A percentile compares a stretch with the other conserved stretches of the same genome.
These are phyloP conservation scores for Leccinum rimulosum DNA, from an alignment of 768 basidiomycete genomes.

Conservation along the genomic window DNA sequence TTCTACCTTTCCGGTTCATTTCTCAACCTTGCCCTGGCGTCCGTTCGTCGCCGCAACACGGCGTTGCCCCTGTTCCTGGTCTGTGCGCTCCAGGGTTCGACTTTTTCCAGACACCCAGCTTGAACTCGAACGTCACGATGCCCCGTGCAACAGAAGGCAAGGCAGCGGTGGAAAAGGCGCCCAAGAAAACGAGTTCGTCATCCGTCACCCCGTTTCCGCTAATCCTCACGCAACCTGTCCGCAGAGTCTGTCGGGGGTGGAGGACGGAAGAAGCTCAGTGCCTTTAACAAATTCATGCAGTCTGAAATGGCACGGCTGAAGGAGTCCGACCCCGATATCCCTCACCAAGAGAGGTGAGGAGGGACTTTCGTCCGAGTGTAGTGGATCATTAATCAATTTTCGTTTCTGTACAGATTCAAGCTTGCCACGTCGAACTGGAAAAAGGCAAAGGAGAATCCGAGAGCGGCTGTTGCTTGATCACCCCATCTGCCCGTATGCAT, in stretches of 20 bases:
- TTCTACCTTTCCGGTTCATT: constrained; percentile 1
- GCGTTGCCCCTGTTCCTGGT: constrained; percentile 32
- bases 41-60: constrained; percentile 5
- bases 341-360: constrained; percentile 68
- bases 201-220: constrained; percentile 12
- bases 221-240: constrained; percentile 23
- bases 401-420: constrained; percentile 53
- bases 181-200: constrained; percentile 54
- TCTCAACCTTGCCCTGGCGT: constrained; percentile 4
- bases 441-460: constrained; percentile 65
- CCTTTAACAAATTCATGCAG: constrained; percentile 82
- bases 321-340: constrained; percentile 67
- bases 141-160: constrained; percentile 40
- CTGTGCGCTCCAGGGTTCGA: constrained; percentile 24
- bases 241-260: constrained; percentile 52
- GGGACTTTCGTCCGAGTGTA: not conserved
- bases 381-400: not conserved
- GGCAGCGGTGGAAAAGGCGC: constrained; percentile 42
- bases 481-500: constrained; percentile 5
- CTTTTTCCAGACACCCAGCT: constrained; percentile 10
- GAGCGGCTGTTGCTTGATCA: constrained; percentile 30
- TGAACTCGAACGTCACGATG: constrained; percentile 33
- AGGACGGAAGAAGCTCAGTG: constrained; percentile 59
- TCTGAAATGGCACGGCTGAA: constrained; percentile 77
- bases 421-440: constrained; percentile 77